Conservation (phyloP, 2,329 filamentous ascomycete genomes). For the Colletotrichum sp. region DNA sequence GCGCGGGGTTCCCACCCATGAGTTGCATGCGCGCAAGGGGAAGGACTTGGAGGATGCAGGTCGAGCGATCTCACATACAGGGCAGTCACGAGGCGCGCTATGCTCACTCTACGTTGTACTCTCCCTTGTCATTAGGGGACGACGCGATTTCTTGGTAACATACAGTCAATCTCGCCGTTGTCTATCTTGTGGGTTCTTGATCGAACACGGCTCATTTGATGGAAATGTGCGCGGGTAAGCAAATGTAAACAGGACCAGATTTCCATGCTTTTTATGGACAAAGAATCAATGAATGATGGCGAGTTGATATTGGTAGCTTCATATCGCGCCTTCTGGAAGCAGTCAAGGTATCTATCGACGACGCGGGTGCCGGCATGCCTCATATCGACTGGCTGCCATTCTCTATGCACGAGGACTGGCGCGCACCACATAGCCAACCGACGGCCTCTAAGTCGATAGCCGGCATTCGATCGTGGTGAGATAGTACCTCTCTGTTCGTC, state of each 20-base stretch:
- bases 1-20: background rate
- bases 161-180: background rate
- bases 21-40: background rate
- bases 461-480: background rate
- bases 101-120: background rate
- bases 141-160: background rate
- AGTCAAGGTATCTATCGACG: background rate
- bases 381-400: background rate
- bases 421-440: background rate
- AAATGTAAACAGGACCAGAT: background rate
- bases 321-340: background rate
- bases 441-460: background rate
- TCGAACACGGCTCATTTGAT: background rate
- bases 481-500: background rate
- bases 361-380: background rate
- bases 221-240: background rate
- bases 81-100: background rate
- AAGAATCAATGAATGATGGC: background rate
- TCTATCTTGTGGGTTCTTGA: background rate
- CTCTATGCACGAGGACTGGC: background rate
- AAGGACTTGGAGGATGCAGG: background rate
- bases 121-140: background rate
- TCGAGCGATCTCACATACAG: background rate
- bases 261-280: background rate
- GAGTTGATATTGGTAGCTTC: background rate